Evolutionary conservation across 805 yeast species (phyloP).

Genomic region (Henningerozyma blattae): DNA sequence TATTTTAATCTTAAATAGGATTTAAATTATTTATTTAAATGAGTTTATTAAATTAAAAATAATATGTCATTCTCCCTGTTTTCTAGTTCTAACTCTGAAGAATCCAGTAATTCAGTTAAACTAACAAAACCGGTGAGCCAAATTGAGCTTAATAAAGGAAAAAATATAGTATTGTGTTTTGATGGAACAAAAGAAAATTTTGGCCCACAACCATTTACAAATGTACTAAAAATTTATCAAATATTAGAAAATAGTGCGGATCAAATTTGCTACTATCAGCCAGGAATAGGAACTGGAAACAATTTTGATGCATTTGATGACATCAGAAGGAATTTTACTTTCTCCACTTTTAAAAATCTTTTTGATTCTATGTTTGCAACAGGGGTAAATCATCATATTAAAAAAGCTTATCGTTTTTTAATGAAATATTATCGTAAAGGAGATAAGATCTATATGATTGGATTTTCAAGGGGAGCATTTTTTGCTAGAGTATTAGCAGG

Average conservation of each 20-base stretch:
- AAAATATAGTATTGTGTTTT: slow-evolving; percentile 43
- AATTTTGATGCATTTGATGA: slow-evolving; percentile 25
- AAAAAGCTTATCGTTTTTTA: slow-evolving; percentile 43
- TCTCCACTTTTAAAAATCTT: slow-evolving; percentile 12
- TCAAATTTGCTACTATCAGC: slow-evolving; percentile 54
- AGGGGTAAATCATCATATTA: slow-evolving; percentile 43
- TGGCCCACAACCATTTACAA: slow-evolving; percentile 43
- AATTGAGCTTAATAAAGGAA: too few relatives aligned
- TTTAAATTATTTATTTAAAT: too few relatives aligned
- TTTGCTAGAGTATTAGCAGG: slow-evolving; percentile 53
- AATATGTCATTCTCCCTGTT: too few relatives aligned
- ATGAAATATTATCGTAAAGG: slow-evolving; percentile 37
- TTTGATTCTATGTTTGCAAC: slow-evolving; percentile 40
- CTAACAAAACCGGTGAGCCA: too few relatives aligned
- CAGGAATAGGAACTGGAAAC: slow-evolving; percentile 51
- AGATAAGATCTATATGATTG: slow-evolving; percentile 44
- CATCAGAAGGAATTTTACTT: slow-evolving; percentile 10
- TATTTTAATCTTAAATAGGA: too few relatives aligned
- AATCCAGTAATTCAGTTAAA: too few relatives aligned
- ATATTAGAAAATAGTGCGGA: slow-evolving; percentile 35
- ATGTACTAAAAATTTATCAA: slow-evolving; percentile 40
- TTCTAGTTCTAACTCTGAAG: too few relatives aligned
- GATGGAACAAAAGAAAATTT: slow-evolving; percentile 55
- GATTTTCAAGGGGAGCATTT: slow-evolving; percentile 56
- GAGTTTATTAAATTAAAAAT: too few relatives aligned